Conservation (phyloP, 192 early-diverging fungal genomes). For the Jimgerdemannia flammicorona region DNA sequence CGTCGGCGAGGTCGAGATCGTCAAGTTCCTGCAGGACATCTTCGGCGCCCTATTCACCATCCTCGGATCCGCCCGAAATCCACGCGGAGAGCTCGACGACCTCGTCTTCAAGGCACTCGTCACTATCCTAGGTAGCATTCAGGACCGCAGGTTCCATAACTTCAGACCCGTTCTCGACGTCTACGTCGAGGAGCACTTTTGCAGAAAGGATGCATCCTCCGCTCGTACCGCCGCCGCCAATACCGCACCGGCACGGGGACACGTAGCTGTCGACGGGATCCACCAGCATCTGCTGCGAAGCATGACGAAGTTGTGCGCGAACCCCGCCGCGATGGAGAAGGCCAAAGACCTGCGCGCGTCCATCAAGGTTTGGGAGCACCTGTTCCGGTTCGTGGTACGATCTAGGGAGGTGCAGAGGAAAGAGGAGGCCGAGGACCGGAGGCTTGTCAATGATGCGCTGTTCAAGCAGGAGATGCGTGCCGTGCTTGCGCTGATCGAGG, state of each 20-base stretch:
- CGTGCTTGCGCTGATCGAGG: slow-evolving; percentile 39
- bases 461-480: slow-evolving; percentile 44
- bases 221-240: not conserved
- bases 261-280: not conserved
- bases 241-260: not conserved
- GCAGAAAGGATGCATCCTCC: not conserved
- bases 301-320: slow-evolving; percentile 21
- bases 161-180: slow-evolving; percentile 53
- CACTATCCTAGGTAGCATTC: slow-evolving; percentile 52
- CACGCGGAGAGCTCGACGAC: slow-evolving; percentile 31
- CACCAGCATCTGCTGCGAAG: slow-evolving; percentile 42
- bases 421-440: slow-evolving; percentile 23
- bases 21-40: slow-evolving; percentile 61
- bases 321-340: slow-evolving; percentile 26
- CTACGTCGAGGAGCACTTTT: slow-evolving; percentile 55
- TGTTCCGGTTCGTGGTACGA: slow-evolving; percentile 52
- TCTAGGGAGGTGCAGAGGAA: slow-evolving; percentile 31
- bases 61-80: slow-evolving; percentile 33
- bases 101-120: slow-evolving; percentile 49
- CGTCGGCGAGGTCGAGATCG: slow-evolving; percentile 64
- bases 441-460: slow-evolving; percentile 7
- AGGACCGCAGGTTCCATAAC: slow-evolving; percentile 56
- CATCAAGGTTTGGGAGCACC: slow-evolving; percentile 61
- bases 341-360: slow-evolving; percentile 45
- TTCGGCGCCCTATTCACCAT: slow-evolving; percentile 63